These are phyloP conservation scores for Picea sitchensis DNA, from an alignment of 75 land plant species.

Conservation along the genomic window DNA sequence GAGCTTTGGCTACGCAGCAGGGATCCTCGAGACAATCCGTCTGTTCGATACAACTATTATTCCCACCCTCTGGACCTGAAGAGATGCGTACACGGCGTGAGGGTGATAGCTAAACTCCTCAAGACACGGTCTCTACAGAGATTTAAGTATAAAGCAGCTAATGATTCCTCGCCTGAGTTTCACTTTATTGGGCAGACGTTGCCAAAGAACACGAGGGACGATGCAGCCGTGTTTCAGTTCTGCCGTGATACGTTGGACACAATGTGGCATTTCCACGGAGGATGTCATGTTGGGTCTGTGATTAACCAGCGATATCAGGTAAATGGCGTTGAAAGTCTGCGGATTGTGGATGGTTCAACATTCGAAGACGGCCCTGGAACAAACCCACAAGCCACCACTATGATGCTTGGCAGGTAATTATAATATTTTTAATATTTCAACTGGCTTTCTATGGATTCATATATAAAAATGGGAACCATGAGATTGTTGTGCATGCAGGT, in stretches of 20 bases:
- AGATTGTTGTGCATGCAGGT: too few species aligned
- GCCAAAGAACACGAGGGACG: constrained; percentile 22
- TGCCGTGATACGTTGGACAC: constrained; percentile 54
- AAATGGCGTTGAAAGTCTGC: constrained; percentile 46
- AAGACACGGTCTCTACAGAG: constrained; percentile 42
- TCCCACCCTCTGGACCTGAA: constrained; percentile 52
- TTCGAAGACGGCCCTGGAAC: constrained; percentile 58
- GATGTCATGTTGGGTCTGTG: constrained; percentile 44
- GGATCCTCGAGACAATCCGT: constrained; percentile 64
- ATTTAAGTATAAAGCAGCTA: constrained; percentile 15
- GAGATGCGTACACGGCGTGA: constrained; percentile 57
- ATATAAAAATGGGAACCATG: too few species aligned
- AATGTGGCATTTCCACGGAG: constrained; percentile 78
- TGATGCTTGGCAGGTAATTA: constrained; percentile 73
- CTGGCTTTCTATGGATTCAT: background rate
- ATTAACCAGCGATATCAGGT: constrained; percentile 40
- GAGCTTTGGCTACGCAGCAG: constrained; percentile 41
- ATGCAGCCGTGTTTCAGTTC: constrained; percentile 35
- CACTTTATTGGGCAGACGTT: constrained; percentile 15
- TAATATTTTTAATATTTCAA: background rate
- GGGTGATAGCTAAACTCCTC: constrained; percentile 34
- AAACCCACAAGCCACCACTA: constrained; percentile 74
- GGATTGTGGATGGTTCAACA: constrained; percentile 66
- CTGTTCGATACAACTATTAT: constrained; percentile 88
- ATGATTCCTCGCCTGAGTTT: constrained; percentile 1